These are phyloP conservation scores for Penicillium chermesinum DNA, from an alignment of 495 filamentous ascomycete species.

Conservation along the genomic window DNA sequence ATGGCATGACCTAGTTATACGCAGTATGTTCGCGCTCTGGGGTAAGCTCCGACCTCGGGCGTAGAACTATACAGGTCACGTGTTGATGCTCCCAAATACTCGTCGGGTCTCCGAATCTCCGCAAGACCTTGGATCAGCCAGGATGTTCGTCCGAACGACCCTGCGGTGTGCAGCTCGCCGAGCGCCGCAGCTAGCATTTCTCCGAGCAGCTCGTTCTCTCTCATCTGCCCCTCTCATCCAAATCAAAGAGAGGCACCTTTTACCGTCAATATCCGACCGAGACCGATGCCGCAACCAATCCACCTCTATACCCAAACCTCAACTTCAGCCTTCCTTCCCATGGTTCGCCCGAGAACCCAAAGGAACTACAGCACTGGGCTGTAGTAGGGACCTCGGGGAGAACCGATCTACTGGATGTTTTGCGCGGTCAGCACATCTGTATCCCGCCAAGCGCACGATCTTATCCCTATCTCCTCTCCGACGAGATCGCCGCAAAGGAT, in stretches of 20 bases:
- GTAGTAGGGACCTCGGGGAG: conserved; percentile 67
- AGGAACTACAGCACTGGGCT: conserved; percentile 62
- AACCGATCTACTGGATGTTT: conserved; percentile 70
- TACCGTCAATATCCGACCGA: conserved; percentile 69
- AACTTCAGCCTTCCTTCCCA: conserved; percentile 59
- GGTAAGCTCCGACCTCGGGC: too few relatives aligned
- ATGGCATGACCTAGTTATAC: too few relatives aligned
- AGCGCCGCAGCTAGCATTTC: not conserved
- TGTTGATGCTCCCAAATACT: not conserved
- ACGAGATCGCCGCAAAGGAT: conserved; percentile 52
- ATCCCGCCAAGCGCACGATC: conserved; percentile 66
- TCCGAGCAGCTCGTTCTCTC: not conserved
- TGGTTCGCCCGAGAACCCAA: conserved; percentile 6
- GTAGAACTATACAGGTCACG: not conserved
- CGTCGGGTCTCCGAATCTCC: not conserved
- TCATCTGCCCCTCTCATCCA: conserved; percentile 56
- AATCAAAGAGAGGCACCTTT: conserved; percentile 72
- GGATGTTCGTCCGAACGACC: not conserved
- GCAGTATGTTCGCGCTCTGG: too few relatives aligned
- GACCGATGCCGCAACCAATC: conserved; percentile 36
- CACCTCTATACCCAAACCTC: conserved; percentile 62
- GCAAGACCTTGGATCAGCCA: not conserved
- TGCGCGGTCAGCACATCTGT: conserved; percentile 68
- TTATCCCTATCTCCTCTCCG: conserved; percentile 67
- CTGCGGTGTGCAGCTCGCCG: not conserved